A percentile compares a stretch with the other conserved stretches of the same genome.
phyloP scores from a whole-genome alignment of 2,329 filamentous ascomycete species.

The Ceratocystis alfenasii region DNA sequence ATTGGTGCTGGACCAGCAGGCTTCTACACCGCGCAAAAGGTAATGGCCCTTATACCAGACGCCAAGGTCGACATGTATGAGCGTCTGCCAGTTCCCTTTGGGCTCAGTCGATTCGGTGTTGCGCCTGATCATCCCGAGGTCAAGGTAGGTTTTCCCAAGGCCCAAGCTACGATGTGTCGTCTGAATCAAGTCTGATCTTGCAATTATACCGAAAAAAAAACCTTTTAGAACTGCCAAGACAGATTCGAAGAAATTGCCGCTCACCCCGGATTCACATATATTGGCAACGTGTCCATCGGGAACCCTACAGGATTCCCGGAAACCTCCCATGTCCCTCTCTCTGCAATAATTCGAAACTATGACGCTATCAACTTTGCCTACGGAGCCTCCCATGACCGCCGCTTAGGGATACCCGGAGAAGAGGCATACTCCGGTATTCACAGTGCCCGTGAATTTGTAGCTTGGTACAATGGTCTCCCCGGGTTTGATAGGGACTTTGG shows the following conservation, averaged over 20 bases:
- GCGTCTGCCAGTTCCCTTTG: slow-evolving; percentile 80
- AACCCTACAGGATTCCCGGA: slow-evolving; percentile 30
- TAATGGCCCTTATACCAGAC: slow-evolving; percentile 62
- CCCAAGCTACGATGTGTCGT: not conserved
- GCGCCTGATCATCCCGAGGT: slow-evolving; percentile 98
- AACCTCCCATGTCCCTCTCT: slow-evolving; percentile 33
- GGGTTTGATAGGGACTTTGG: slow-evolving; percentile 62
- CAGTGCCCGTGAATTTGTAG: slow-evolving; percentile 86
- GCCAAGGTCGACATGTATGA: slow-evolving; percentile 92
- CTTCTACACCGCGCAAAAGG: slow-evolving; percentile 82
- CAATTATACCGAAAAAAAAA: not conserved
- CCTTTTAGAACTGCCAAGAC: slow-evolving; percentile 72
- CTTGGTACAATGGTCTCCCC: slow-evolving; percentile 95
- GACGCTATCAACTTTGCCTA: slow-evolving; percentile 89
- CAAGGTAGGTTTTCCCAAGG: slow-evolving; percentile 49
- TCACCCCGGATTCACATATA: slow-evolving; percentile 73
- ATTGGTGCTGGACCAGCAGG: slow-evolving; percentile 90
- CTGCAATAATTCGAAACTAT: slow-evolving; percentile 65
- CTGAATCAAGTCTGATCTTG: not conserved
- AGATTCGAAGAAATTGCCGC: slow-evolving; percentile 82
- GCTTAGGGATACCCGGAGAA: slow-evolving; percentile 70
- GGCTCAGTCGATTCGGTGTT: slow-evolving; percentile 83
- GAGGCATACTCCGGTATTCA: slow-evolving; percentile 59
- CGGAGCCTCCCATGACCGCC: slow-evolving; percentile 73
- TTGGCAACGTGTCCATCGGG: slow-evolving; percentile 80